Base-by-base conservation (phyloP, 2,329 filamentous ascomycete genomes). In the Alternaria triticimaculans region DNA sequence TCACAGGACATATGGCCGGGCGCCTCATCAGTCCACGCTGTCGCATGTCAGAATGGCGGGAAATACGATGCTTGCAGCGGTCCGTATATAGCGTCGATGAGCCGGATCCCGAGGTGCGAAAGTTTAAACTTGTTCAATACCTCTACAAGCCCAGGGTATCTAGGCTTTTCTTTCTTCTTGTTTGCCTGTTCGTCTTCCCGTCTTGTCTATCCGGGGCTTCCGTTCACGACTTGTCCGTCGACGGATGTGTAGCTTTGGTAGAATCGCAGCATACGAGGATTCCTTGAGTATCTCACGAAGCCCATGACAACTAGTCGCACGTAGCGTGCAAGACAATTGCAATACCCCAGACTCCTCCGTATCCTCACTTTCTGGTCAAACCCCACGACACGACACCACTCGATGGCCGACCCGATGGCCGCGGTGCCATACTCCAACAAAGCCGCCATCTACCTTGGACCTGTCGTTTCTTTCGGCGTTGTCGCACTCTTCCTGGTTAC, bases 351-450 rank as follows among this genome's bases (percentile, higher is more conserved):
- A 28, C 46, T 18, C 11, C 9, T 11, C 43, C 21, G 43, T 28
- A 43, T 21, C 12, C 8, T 45, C 28, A 21, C 15, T 23, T 58
- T 15, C 21, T 55, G 37, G 23, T n/a, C 37, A 8, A 44, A 10
- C 14, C 33, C 15, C 23, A 18, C 33, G 15, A 23, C n/a, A 49
- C 44, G 7, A 48, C 28, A 55, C n/a, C 37, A 41, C 9, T 41
- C 11, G 11, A 64, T 66, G 67, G 50, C 63, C 12, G 53, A 48
- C 28, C n/a, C 49, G 4, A 54, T 15, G 33, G 45, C 54, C 43
- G 28, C 37, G 1, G 63, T 67, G 14, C 67, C 67, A 10, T 70
- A 72, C 41, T 71, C 72, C n/a, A 72, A 74, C 51, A 72, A 66
- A 37, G 59, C 67, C 1, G 50, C 45, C 18, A 53, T 70, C 15